Conservation (phyloP, 75 land plant genomes). For the Sequoia sempervirens region DNA sequence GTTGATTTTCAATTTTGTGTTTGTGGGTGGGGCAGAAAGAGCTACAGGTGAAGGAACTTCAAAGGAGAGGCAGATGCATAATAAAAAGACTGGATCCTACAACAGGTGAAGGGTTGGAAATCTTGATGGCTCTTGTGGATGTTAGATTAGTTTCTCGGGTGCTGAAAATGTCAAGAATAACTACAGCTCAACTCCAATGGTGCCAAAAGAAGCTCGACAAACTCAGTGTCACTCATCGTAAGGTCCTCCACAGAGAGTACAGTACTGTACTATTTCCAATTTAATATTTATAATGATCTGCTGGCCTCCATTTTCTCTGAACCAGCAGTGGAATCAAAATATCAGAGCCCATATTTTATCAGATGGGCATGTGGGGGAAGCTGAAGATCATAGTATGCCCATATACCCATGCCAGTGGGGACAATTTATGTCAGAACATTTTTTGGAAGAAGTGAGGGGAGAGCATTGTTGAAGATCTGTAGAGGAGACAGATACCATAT, state of each 20-base stretch:
- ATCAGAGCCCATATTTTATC: background rate
- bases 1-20: background rate
- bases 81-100: constrained; percentile 42
- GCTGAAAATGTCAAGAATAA: constrained; percentile 39
- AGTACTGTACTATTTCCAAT: constrained; percentile 49
- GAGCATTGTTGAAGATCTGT: too few relatives aligned
- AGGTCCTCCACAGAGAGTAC: constrained; percentile 35
- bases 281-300: constrained; percentile 5
- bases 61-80: constrained; percentile 41
- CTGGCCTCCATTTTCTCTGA: background rate
- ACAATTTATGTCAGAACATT: too few relatives aligned
- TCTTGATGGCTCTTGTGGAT: constrained; percentile 49
- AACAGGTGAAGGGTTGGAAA: constrained; percentile 11
- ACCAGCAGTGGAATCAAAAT: background rate
- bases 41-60: constrained; percentile 36
- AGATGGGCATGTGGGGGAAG: constrained; percentile 1
- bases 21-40: constrained; percentile 38
- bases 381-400: too few relatives aligned
- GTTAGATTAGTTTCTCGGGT: constrained; percentile 43
- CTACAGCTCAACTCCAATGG: constrained; percentile 56
- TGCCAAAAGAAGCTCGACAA: constrained; percentile 41
- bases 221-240: constrained; percentile 26
- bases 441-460: too few relatives aligned
- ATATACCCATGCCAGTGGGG: too few relatives aligned
- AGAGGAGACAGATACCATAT: too few relatives aligned